phyloP scores from a whole-genome alignment of 1,139 yeast genomes.

The Ogataea hybrid region DNA sequence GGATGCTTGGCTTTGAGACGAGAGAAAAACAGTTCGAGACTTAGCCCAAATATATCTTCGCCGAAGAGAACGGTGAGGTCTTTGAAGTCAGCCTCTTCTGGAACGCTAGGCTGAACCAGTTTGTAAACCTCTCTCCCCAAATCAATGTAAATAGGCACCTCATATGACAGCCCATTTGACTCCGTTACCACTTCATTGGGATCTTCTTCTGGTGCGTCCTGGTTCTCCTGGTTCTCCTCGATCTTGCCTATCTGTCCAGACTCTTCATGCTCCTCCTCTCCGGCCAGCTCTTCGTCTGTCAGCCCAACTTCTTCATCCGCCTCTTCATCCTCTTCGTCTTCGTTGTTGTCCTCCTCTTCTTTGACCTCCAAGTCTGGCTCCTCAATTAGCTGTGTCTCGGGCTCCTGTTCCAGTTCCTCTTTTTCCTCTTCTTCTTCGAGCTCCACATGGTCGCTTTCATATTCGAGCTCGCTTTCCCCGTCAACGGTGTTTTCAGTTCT shows the following conservation, averaged over 20 bases:
- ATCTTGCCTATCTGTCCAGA: conserved; percentile 1
- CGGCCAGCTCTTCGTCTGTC: conserved; percentile 5
- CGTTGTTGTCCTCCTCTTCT: conserved; percentile 7
- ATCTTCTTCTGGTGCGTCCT: conserved; percentile 1
- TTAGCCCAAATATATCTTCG: conserved; percentile 3
- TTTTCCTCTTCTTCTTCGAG: neutral
- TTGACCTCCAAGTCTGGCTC: neutral
- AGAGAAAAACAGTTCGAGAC: conserved; percentile 12
- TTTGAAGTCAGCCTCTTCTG: conserved; percentile 26
- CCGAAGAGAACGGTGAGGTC: conserved; percentile 20
- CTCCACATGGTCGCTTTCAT: conserved; percentile 35
- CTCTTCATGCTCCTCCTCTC: conserved; percentile 3
- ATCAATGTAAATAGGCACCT: conserved; percentile 28
- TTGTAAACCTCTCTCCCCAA: conserved; percentile 28
- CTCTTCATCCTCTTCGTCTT: neutral
- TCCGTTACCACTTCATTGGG: neutral
- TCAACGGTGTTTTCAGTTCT: conserved; percentile 6
- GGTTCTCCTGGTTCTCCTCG: conserved; percentile 20
- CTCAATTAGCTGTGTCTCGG: too few species aligned
- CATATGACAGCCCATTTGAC: too few species aligned
- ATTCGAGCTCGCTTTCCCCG: conserved; percentile 22
- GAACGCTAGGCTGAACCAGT: conserved; percentile 19
- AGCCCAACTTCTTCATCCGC: conserved; percentile 2
- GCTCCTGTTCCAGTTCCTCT: too few species aligned
- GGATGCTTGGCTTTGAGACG: conserved; percentile 10